Evolutionary conservation across 2,329 filamentous ascomycete species (phyloP).

Genomic region (Sporothrix euskadiensis): DNA sequence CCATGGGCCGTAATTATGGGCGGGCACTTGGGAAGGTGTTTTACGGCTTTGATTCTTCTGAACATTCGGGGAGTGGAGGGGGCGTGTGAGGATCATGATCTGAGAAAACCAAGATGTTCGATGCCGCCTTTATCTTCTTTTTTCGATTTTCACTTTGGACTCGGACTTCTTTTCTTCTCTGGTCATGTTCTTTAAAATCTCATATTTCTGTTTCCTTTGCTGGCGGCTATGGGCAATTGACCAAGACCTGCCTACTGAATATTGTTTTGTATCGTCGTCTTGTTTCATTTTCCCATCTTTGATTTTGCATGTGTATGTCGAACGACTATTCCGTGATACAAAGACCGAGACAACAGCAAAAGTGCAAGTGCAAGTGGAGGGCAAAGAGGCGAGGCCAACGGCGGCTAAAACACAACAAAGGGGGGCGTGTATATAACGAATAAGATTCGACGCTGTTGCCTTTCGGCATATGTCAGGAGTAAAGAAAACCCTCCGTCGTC

Average conservation of each 20-base stretch:
- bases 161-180: background rate
- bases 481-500: background rate
- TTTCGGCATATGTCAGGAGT: background rate
- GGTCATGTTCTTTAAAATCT: background rate
- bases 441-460: background rate
- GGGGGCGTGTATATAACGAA: background rate
- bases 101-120: background rate
- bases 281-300: conserved; percentile 1
- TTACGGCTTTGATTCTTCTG: background rate
- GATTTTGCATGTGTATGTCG: background rate
- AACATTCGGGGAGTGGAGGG: background rate
- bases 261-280: background rate
- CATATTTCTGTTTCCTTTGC: background rate
- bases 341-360: background rate
- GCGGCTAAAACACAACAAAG: background rate
- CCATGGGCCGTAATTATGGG: background rate
- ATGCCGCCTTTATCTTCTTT: background rate
- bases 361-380: background rate
- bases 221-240: background rate
- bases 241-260: background rate
- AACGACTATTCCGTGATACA: background rate
- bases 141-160: background rate
- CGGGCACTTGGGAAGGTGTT: background rate
- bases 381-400: background rate
- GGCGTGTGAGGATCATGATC: background rate